Conservation (phyloP, 2,329 filamentous ascomycete species). For the Aureobasidium namibiae region DNA sequence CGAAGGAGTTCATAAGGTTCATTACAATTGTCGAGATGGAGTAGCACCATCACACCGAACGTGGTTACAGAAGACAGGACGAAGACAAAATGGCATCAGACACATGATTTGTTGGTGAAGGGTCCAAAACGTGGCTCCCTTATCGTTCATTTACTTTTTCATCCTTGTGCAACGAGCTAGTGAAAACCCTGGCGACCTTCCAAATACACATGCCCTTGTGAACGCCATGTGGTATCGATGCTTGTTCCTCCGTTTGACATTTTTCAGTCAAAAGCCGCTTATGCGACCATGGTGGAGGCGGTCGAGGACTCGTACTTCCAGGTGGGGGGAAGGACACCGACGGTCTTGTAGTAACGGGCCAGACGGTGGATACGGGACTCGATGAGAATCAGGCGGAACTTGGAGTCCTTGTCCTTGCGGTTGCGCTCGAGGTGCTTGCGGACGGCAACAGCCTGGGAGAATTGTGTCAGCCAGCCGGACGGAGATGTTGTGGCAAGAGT, state of each 20-base stretch:
- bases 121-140: constrained; percentile 6
- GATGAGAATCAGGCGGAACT: constrained; percentile 99
- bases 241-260: constrained; percentile 4
- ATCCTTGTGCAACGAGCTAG: constrained; percentile 11
- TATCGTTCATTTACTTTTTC: constrained; percentile 11
- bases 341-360: constrained; percentile 99
- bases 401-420: constrained; percentile 99
- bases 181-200: constrained; percentile 10
- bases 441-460: constrained; percentile 78
- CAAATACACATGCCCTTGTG: constrained; percentile 12
- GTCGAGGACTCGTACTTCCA: constrained; percentile 99
- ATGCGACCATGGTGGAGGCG: constrained; percentile 87
- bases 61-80: not conserved
- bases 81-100: constrained; percentile 1
- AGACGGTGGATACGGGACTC: constrained; percentile 99
- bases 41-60: not conserved
- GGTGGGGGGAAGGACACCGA: constrained; percentile 72
- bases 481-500: not conserved
- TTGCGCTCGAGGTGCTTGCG: constrained; percentile 99
- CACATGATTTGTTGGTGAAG: constrained; percentile 1
- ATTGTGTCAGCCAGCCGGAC: constrained; percentile 2
- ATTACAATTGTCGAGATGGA: not conserved
- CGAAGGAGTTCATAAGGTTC: constrained; percentile 11
- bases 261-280: constrained; percentile 38
- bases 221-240: constrained; percentile 13